Evolutionary conservation across 2,329 filamentous ascomycete species (phyloP).

Genomic region (Colletotrichum salicis): DNA sequence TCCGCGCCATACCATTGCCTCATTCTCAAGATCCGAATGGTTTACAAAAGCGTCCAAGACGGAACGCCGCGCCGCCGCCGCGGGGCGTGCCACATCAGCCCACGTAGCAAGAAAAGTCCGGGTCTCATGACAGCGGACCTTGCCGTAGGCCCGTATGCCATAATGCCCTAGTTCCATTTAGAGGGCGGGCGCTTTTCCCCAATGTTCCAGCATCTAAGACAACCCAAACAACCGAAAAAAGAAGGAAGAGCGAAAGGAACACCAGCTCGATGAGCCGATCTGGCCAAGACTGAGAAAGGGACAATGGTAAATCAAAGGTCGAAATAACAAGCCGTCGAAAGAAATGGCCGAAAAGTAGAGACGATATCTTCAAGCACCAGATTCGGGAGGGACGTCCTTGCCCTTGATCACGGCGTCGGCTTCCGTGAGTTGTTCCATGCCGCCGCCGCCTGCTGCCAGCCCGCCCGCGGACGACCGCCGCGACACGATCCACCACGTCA

Average conservation of each 20-base stretch:
- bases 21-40: neutral
- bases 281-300: neutral
- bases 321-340: too few relatives aligned
- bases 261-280: neutral
- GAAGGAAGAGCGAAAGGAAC: neutral
- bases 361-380: slow-evolving; percentile 1
- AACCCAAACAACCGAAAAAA: neutral
- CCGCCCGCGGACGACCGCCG: neutral
- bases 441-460: neutral
- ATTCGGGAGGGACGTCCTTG: slow-evolving; percentile 25
- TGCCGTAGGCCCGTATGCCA: neutral
- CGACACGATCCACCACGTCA: slow-evolving; percentile 33
- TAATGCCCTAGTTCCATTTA: neutral
- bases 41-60: neutral
- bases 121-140: neutral
- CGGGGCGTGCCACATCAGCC: neutral
- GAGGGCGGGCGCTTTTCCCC: neutral
- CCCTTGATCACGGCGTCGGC: slow-evolving; percentile 28
- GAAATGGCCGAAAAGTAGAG: too few relatives aligned
- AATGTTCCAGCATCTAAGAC: slow-evolving; percentile 5
- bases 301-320: too few relatives aligned
- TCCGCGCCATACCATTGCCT: neutral
- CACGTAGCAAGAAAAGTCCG: neutral
- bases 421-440: neutral
- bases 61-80: neutral